Percentiles rank a stretch among this genome's conserved stretches.
phyloP scores from a whole-genome alignment of 202 grass and related monocot genomes.

The Alloteropsis angusta region DNA sequence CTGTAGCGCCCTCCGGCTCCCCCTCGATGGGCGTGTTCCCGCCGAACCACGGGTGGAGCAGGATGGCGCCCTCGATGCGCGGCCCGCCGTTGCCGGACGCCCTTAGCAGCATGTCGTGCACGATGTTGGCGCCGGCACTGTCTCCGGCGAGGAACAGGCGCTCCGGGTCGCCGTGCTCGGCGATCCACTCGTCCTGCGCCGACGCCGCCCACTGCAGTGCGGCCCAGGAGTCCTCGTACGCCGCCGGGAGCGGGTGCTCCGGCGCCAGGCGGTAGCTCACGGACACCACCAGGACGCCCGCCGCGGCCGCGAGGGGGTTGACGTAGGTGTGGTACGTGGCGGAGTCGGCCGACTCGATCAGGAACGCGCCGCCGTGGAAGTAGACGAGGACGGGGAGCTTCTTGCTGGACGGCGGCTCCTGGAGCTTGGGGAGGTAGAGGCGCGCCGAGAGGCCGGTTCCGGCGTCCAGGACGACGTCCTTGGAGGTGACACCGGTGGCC shows the following conservation, averaged over 20 bases:
- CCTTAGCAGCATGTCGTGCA: slow-evolving; percentile 36
- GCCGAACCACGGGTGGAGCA: slow-evolving; percentile 47
- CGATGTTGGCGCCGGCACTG: slow-evolving; percentile 53
- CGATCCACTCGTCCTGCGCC: slow-evolving; percentile 38
- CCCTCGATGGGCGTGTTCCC: slow-evolving; percentile 18
- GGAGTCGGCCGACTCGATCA: slow-evolving; percentile 38
- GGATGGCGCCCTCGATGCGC: slow-evolving; percentile 35
- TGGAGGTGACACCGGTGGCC: slow-evolving; percentile 36
- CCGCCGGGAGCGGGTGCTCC: slow-evolving; percentile 46
- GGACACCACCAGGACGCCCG: slow-evolving; percentile 36
- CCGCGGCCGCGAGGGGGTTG: slow-evolving; percentile 17
- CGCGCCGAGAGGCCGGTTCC: slow-evolving; percentile 25
- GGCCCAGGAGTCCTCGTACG: slow-evolving; percentile 37
- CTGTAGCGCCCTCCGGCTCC: neutral
- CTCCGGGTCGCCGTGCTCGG: slow-evolving; percentile 31
- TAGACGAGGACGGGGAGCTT: slow-evolving; percentile 56
- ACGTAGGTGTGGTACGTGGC: slow-evolving; percentile 41
- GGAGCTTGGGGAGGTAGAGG: slow-evolving; percentile 42
- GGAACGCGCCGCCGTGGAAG: slow-evolving; percentile 51
- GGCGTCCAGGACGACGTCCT: slow-evolving; percentile 51
- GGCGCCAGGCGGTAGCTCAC: slow-evolving; percentile 50
- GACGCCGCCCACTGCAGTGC: slow-evolving; percentile 40
- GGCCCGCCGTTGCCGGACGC: neutral
- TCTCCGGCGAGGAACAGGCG: slow-evolving; percentile 51
- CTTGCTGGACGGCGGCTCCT: slow-evolving; percentile 3